A percentile compares a stretch with the other conserved stretches of the same genome.
phyloP scores from a whole-genome alignment of 768 basidiomycete species.

The Leccinum rimulosum region DNA sequence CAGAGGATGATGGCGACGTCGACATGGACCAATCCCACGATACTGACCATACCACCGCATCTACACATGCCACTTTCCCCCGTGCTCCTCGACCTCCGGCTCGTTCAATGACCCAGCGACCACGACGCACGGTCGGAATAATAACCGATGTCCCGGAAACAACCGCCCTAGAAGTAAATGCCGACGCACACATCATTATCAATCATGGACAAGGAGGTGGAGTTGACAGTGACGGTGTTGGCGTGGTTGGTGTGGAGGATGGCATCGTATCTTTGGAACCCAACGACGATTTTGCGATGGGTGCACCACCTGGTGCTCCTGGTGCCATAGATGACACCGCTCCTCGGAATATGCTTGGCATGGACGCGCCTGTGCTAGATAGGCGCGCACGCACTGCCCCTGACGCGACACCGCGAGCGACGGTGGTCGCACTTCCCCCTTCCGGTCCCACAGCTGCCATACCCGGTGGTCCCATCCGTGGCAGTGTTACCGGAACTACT shows the following conservation, averaged over 20 bases:
- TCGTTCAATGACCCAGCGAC: constrained; percentile 35
- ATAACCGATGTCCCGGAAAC: constrained; percentile 38
- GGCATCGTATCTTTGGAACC: constrained; percentile 73
- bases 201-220: constrained; percentile 42
- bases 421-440: constrained; percentile 52
- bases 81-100: constrained; percentile 26
- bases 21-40: constrained; percentile 47
- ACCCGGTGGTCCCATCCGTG: constrained; percentile 17
- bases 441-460: constrained; percentile 14
- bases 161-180: constrained; percentile 38
- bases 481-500: constrained; percentile 6
- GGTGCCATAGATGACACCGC: constrained; percentile 58
- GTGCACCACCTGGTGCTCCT: constrained; percentile 88
- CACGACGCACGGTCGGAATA: constrained; percentile 47
- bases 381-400: constrained; percentile 42
- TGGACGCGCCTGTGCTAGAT: constrained; percentile 27
- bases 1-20: constrained; percentile 73
- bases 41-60: constrained; percentile 29
- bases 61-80: constrained; percentile 31
- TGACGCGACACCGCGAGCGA: constrained; percentile 65
- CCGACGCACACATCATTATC: constrained; percentile 52
- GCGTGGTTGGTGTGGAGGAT: constrained; percentile 57
- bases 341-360: constrained; percentile 28
- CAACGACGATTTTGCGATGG: constrained; percentile 90
- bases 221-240: constrained; percentile 42